Percentiles rank a stretch among this genome's conserved stretches.
These are phyloP conservation scores for Pythium phragmitis DNA, from an alignment of 352 stramenopile species.

Conservation along the genomic window DNA sequence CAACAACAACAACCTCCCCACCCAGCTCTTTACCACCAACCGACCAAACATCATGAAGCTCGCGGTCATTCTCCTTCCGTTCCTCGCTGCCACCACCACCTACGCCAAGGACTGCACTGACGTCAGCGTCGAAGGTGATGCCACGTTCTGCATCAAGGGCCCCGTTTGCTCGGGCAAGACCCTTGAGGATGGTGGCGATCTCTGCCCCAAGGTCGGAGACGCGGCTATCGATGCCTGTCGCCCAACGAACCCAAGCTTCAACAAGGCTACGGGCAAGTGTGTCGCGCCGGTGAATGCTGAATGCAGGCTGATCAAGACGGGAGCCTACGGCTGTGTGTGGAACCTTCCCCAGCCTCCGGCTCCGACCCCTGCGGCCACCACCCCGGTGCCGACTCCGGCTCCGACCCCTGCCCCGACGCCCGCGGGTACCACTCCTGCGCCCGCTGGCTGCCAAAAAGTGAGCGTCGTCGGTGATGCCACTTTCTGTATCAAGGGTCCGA, in stretches of 20 bases:
- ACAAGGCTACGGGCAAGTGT: constrained; percentile 37
- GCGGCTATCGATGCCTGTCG: constrained; percentile 55
- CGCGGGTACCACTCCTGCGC: too few species aligned
- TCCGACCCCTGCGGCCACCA: too few species aligned
- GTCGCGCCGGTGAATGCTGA: constrained; percentile 44
- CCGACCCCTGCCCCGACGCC: too few species aligned
- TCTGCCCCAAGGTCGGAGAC: constrained; percentile 59
- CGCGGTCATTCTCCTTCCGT: too few species aligned
- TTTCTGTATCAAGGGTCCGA: constrained; percentile 64
- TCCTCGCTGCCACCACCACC: too few species aligned
- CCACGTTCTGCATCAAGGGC: constrained; percentile 71
- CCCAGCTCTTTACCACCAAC: too few species aligned
- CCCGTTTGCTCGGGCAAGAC: constrained; percentile 56
- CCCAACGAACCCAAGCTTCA: constrained; percentile 48
- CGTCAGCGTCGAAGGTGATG: constrained; percentile 65
- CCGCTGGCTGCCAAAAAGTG: constrained; percentile 19
- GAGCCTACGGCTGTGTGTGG: constrained; percentile 69
- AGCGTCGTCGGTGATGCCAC: constrained; percentile 69
- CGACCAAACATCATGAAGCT: too few species aligned
- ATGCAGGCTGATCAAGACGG: constrained; percentile 61
- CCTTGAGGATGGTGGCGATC: constrained; percentile 33
- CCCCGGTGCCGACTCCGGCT: too few species aligned
- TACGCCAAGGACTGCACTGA: constrained; percentile 9
- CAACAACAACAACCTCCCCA: too few species aligned
- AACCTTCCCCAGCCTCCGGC: not conserved